A percentile compares a stretch with the other conserved stretches of the same genome.
Evolutionary conservation across 2,329 filamentous ascomycete genomes (phyloP).

Genomic region (Pseudogymnoascus sp.): DNA sequence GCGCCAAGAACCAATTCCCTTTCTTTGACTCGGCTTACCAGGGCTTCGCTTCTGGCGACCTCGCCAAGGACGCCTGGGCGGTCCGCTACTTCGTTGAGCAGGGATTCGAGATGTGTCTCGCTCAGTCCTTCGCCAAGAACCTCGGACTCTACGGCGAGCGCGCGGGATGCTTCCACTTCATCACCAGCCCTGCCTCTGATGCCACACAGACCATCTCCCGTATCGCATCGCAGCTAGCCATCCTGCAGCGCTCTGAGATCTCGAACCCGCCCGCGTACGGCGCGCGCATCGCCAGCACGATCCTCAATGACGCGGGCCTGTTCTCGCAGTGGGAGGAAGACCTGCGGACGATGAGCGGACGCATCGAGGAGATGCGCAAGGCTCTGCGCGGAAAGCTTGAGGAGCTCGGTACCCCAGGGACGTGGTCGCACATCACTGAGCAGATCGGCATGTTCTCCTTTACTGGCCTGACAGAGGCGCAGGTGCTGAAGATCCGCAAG

Average conservation of each 20-base stretch:
- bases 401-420: constrained; percentile 74
- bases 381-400: constrained; percentile 73
- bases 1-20: constrained; percentile 76
- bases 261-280: constrained; percentile 94
- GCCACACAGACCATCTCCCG: constrained; percentile 51
- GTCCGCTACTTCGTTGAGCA: constrained; percentile 89
- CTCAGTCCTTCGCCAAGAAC: constrained; percentile 96
- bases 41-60: constrained; percentile 88
- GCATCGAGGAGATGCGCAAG: constrained; percentile 87
- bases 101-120: constrained; percentile 80
- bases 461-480: constrained; percentile 66
- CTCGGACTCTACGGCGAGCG: constrained; percentile 96
- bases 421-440: constrained; percentile 94
- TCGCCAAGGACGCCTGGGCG: constrained; percentile 79
- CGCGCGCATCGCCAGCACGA: constrained; percentile 73
- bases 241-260: constrained; percentile 94
- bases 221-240: constrained; percentile 80
- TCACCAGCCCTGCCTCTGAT: constrained; percentile 63
- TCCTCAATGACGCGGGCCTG: constrained; percentile 74
- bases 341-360: constrained; percentile 84
- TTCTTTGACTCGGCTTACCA: constrained; percentile 99
- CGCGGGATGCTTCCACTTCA: constrained; percentile 91
- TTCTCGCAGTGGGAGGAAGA: constrained; percentile 92
- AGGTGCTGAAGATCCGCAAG: constrained; percentile 61
- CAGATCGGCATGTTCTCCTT: constrained; percentile 99